Evolutionary conservation across 192 early-diverging fungal genomes (phyloP).

Genomic region (Podila clonocystis): DNA sequence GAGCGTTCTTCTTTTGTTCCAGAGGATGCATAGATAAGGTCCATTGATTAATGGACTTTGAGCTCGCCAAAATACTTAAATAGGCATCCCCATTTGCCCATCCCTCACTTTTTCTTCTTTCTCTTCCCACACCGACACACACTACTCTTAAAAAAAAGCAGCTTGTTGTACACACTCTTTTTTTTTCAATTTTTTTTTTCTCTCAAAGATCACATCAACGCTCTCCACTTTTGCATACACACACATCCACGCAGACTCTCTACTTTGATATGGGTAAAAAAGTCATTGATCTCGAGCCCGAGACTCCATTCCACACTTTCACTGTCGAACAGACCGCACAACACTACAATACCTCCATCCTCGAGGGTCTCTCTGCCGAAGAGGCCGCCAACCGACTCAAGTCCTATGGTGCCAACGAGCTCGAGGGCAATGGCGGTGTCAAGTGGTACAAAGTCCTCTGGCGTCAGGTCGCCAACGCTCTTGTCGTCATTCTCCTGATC

Average conservation of each 20-base stretch:
- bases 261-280: slow-evolving; percentile 6
- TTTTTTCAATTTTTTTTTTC: no score
- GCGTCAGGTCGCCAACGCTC: slow-evolving; percentile 70
- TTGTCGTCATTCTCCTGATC: slow-evolving; percentile 72
- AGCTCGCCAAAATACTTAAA: no score
- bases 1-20: no score
- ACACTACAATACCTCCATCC: neutral
- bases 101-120: no score
- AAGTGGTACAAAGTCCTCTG: slow-evolving; percentile 66
- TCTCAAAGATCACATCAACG: no score
- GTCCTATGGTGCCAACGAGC: slow-evolving; percentile 67
- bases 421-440: slow-evolving; percentile 73
- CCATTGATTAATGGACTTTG: no score
- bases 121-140: no score
- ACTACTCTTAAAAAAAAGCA: no score
- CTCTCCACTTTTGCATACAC: neutral
- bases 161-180: no score
- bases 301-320: slow-evolving; percentile 11
- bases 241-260: neutral
- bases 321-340: neutral
- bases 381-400: slow-evolving; percentile 11
- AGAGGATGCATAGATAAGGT: no score
- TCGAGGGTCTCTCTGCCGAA: slow-evolving; percentile 9
- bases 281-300: slow-evolving; percentile 9
- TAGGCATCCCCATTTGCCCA: no score